Conservation (phyloP, 495 filamentous ascomycete species). For the Rostrohypoxylon terebratum region DNA sequence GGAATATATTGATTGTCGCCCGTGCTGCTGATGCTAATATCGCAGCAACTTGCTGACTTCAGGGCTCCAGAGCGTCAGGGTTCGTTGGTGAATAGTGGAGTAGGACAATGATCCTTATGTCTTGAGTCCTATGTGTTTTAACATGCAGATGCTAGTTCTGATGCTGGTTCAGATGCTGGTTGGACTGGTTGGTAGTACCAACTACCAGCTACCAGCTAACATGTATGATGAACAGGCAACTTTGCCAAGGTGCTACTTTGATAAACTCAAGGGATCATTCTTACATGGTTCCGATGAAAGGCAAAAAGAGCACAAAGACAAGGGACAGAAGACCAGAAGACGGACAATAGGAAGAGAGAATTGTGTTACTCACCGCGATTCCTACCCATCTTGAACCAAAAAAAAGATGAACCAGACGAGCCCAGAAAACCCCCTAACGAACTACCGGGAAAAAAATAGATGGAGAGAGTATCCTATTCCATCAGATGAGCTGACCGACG, state of each 20-base stretch:
- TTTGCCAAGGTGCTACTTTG: constrained; percentile 25
- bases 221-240: constrained; percentile 31
- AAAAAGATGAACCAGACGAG: not conserved
- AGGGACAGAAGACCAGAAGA: constrained; percentile 1
- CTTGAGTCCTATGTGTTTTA: constrained; percentile 5
- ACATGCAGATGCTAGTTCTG: constrained; percentile 30
- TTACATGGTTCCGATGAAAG: constrained; percentile 2
- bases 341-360: constrained; percentile 17
- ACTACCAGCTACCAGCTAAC: constrained; percentile 12
- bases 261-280: constrained; percentile 10
- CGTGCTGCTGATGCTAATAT: constrained; percentile 30
- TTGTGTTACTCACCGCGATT: constrained; percentile 63
- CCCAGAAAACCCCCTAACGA: constrained; percentile 22
- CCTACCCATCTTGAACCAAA: constrained; percentile 52
- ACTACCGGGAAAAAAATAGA: not conserved
- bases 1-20: constrained; percentile 20
- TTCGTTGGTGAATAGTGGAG: constrained; percentile 7
- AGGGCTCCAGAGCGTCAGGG: constrained; percentile 8
- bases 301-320: not conserved
- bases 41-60: constrained; percentile 22
- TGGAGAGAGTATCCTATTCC: constrained; percentile 32
- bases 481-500: constrained; percentile 30
- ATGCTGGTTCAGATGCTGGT: no score
- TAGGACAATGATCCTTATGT: constrained; percentile 20
- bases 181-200: constrained; percentile 29